Base-by-base conservation (phyloP, 768 basidiomycete species). In the Amanita rubescens region DNA sequence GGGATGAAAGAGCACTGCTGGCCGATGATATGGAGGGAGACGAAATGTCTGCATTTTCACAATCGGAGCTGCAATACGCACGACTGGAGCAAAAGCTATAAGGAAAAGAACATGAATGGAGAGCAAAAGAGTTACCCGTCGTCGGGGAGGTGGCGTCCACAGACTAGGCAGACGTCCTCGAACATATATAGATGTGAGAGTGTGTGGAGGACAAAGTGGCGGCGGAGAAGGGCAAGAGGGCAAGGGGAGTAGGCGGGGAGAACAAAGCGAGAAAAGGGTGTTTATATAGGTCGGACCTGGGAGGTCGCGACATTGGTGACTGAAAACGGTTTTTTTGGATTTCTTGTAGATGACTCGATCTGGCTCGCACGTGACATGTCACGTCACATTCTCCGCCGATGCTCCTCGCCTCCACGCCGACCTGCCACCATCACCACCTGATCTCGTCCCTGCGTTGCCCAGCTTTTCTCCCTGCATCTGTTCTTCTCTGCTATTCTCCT, bases 121-220 rank as follows among this genome's bases (percentile, higher is more conserved):
- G 48, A 57, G 59, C 58, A 50, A 58, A 45, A 51, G 58, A 69
- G 76, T 58, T 73, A 86, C 84, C 77, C 78, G 66, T 83, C 80
- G 67, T 77, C 80, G 57, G 67, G 65, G 60, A 87, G 75, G 51
- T 79, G 79, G 67, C 78, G 82, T 50, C 85, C 84, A 64, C 87
- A 90, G 50, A 77, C 71, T 54, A 90, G 75, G 65, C 87, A 90
- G 62, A 83, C 75, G 74, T 88, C 86, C 76, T 87, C 82, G 67
- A 86, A 88, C 87, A 89, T 90, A 59, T 48, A 47, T 54, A 22
- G 50, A 58, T 11, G 38, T 51, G 25, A 34, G 53, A 35, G 55
- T 47, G 38, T 55, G 55, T 34, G 54, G 30, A 55, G 49, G 52
- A 15, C 24, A 48, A 43, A 50, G 57, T n/a, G n/a, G n/a, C n/a